Percentiles rank a stretch among this genome's conserved stretches.
phyloP scores from a whole-genome alignment of 805 yeast species.

The Lipomyces chichibuensis region DNA sequence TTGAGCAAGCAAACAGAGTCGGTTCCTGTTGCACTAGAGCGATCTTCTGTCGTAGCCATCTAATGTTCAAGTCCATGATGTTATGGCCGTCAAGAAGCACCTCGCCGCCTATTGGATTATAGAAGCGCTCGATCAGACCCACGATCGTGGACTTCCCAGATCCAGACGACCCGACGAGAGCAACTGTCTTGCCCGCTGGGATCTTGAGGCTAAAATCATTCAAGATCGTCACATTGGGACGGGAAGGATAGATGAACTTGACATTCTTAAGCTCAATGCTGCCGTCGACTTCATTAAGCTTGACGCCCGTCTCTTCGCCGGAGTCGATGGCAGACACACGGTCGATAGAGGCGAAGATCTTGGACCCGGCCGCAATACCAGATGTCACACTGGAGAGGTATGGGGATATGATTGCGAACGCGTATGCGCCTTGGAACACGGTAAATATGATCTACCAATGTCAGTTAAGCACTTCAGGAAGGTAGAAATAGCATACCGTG shows the following conservation, averaged over 20 bases:
- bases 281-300: conserved; percentile 48
- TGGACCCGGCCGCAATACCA: conserved; percentile 47
- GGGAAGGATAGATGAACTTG: conserved; percentile 77
- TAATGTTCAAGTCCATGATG: conserved; percentile 67
- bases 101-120: conserved; percentile 74
- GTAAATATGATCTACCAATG: conserved; percentile 37
- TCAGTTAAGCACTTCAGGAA: background rate
- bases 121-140: conserved; percentile 82
- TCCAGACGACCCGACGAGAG: conserved; percentile 94
- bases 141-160: conserved; percentile 91
- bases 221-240: conserved; percentile 80
- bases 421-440: conserved; percentile 49
- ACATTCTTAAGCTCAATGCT: conserved; percentile 82
- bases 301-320: conserved; percentile 33
- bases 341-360: conserved; percentile 48
- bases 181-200: conserved; percentile 88
- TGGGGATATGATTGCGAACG: conserved; percentile 48
- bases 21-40: conserved; percentile 98
- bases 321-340: conserved; percentile 47
- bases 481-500: conserved; percentile 16
- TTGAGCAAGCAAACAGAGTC: conserved; percentile 84
- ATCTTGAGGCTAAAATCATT: conserved; percentile 73
- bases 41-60: conserved; percentile 70
- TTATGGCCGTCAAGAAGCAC: conserved; percentile 85
- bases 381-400: conserved; percentile 44